Evolutionary conservation across 345 rosid species (phyloP).

Genomic region (Kernera saxatilis): DNA sequence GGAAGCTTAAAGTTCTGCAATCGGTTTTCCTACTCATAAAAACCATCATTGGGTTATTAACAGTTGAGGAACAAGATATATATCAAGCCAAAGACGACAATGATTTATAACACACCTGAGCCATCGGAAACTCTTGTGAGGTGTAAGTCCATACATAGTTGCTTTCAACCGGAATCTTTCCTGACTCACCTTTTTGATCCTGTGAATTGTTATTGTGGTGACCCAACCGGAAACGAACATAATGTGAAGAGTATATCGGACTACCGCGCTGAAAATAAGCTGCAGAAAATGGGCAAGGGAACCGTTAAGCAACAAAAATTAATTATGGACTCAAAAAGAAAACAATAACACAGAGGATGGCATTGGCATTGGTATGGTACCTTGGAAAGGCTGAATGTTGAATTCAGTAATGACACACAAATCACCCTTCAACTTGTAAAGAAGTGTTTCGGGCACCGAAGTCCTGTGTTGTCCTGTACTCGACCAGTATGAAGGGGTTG

Average conservation of each 20-base stretch:
- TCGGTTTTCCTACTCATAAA: constrained; percentile 52
- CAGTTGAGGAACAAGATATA: background rate
- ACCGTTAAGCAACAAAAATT: constrained; percentile 15
- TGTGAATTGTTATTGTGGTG: constrained; percentile 35
- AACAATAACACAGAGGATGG: background rate
- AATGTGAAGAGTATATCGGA: constrained; percentile 80
- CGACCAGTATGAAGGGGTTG: constrained; percentile 82
- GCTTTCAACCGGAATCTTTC: constrained; percentile 31
- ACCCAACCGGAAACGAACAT: constrained; percentile 73
- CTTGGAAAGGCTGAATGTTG: constrained; percentile 74
- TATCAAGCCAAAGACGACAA: background rate
- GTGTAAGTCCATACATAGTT: constrained; percentile 72
- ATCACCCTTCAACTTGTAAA: constrained; percentile 59
- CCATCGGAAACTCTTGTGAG: constrained; percentile 84
- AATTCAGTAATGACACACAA: constrained; percentile 69
- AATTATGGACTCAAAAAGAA: background rate
- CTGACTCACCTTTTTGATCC: constrained; percentile 25
- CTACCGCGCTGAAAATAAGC: constrained; percentile 67
- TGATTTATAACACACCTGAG: constrained; percentile 51
- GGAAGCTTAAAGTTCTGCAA: constrained; percentile 82
- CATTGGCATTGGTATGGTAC: no score
- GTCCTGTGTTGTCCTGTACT: constrained; percentile 67
- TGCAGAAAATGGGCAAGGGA: constrained; percentile 25
- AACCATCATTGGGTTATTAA: background rate
- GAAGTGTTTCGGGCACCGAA: constrained; percentile 80